Base-by-base conservation (phyloP, 2,329 filamentous ascomycete genomes). In the Botrytis hyacinthi region DNA sequence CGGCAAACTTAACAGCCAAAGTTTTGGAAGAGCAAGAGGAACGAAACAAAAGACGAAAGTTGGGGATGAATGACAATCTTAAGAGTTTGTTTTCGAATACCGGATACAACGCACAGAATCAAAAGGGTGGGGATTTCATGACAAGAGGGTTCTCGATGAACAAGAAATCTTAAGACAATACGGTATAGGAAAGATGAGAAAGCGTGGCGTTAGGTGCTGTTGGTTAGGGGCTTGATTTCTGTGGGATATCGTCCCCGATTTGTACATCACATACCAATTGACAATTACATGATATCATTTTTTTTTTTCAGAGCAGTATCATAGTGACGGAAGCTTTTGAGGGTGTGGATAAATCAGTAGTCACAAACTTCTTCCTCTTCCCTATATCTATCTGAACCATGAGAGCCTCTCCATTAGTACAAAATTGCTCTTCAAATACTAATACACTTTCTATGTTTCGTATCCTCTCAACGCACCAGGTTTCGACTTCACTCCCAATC, bases 11-110 rank as follows among this genome's bases (percentile, higher is more conserved):
- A 61, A 97, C 95, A 0, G 93, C 92, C 0, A 94, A 91, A 78
- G 95, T 99, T 0, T 82, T 98, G 40, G 91, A 92, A 37, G 95
- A 98, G 79, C 93, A 98, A 81, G 92, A 95, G 69, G 90, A 92
- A 79, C 87, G 88, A 73, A 94, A 94, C 77, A 97, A 95, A 83
- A 86, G 91, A 77, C 86, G 93, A 75, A 97, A 93, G 80, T 79
- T 94, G 77, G 90, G 77, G 0, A 82, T 86, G 73, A 89, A 85
- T 78, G 86, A 88, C 37, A 88, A 87, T 73, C 76, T 89, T 48
- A 85, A 86, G 75, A 87, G 85, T 75, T 81, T 89, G 22, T 89
- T 88, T 76, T 84, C 84, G 1, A 85, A 83, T 72, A 82, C 79
- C 7, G 81, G 81, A 4, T 84, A 84, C 66, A 83, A 82, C 62